Base-by-base conservation (phyloP, 176 grass and related monocot species). In the Zoysia pacifica region DNA sequence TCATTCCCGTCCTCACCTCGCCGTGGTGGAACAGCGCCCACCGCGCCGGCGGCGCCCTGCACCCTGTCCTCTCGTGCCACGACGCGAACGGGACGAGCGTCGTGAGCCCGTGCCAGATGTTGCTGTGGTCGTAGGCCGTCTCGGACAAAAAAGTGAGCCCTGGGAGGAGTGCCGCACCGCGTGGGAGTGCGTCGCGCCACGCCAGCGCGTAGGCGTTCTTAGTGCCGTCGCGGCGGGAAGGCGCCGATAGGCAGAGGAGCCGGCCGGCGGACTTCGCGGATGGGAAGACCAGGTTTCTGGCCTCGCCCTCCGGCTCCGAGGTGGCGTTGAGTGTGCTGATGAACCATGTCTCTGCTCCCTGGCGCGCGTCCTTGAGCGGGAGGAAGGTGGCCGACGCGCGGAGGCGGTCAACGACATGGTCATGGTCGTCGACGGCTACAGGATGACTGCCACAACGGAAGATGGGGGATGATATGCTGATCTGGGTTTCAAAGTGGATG, bases 21-120 rank as follows among this genome's bases (percentile, higher is more conserved):
- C 85, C 90, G 46, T 82, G 80, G 65, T 90, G 90, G 50, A 93
- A 93, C 72, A 97, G 46, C 13, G 81, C 87, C 87, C 87, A 97
- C 60, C 83, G 77, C 0, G 70, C 63, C 0, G 93, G 90, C 51
- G 15, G 6, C 0, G 62, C 79, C 6, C 46, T 9, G 65, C 93
- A 92, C 0, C 71, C 58, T 7, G 67, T 67, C 69, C 75, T 65
- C 50, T 54, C 69, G 72, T 96, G 76, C 93, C 85, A 90, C 43
- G 82, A 64, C 73, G 69, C 81, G 62, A 90, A 83, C 15, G 93
- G 93, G 3, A 83, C 50, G 3, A 96, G 42, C 3, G 87, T 56
- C 10, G 83, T 75, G 62, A 92, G 79, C 3, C 93, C 93, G 40
- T 93, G 90, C 90, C 90, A 97, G 28, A 93, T 53, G 67, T 97